phyloP scores from a whole-genome alignment of 1,284 basidiomycete species.

The Pisolithus thermaeus region DNA sequence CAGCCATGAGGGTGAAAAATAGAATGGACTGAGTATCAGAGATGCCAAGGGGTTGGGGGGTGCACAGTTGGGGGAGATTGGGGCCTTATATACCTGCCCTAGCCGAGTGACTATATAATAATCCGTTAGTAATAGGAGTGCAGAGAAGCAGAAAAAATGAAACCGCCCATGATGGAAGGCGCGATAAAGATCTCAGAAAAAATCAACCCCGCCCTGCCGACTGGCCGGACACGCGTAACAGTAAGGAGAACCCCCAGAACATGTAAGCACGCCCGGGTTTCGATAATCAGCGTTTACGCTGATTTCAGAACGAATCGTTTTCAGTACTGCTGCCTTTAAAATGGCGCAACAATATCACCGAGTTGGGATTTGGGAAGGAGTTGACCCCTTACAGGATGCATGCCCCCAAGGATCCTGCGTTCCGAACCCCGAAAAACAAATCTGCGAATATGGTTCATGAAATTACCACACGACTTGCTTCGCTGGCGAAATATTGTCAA shows the following conservation, averaged over 20 bases:
- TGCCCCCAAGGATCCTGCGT: background rate
- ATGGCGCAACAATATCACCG: too few relatives aligned
- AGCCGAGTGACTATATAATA: background rate
- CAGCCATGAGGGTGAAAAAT: slow-evolving; percentile 16
- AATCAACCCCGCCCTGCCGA: too few relatives aligned
- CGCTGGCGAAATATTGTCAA: background rate
- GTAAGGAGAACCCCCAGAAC: too few relatives aligned
- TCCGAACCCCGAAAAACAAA: slow-evolving; percentile 4
- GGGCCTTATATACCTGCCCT: background rate
- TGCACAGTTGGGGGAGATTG: background rate
- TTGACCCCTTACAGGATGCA: too few relatives aligned
- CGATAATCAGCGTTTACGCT: too few relatives aligned
- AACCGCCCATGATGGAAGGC: background rate
- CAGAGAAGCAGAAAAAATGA: slow-evolving; percentile 1
- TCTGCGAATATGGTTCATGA: background rate
- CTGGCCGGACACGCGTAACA: too few relatives aligned
- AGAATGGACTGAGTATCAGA: background rate
- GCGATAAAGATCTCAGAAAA: too few relatives aligned
- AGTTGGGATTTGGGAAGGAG: too few relatives aligned
- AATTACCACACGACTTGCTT: background rate
- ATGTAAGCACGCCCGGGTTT: too few relatives aligned
- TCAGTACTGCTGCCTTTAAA: too few relatives aligned
- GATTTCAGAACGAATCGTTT: too few relatives aligned
- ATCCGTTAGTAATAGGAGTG: too few relatives aligned
- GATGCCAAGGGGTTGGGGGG: background rate